Conservation (phyloP, 768 basidiomycete species). For the Rhizopogon vesiculosus region DNA sequence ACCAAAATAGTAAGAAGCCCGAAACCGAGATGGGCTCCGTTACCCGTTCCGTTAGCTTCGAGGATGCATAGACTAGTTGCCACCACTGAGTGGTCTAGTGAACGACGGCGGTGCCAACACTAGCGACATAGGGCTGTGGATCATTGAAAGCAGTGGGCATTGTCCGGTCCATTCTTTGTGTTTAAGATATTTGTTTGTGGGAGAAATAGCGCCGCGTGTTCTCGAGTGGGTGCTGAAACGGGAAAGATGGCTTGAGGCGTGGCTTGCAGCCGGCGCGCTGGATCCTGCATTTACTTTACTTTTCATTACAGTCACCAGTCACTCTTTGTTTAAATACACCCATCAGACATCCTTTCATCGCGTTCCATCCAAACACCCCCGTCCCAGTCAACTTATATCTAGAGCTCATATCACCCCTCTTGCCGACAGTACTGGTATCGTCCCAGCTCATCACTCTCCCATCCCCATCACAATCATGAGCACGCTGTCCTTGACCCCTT, state of each 20-base stretch:
- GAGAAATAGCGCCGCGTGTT: constrained; percentile 3
- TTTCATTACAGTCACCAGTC: background rate
- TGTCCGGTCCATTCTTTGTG: background rate
- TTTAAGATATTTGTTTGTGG: background rate
- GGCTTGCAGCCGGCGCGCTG: constrained; percentile 1
- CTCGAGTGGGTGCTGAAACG: background rate
- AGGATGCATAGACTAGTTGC: background rate
- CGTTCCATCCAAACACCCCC: background rate
- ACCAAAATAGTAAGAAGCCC: background rate
- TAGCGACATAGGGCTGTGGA: background rate
- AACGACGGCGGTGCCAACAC: background rate
- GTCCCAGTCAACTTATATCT: background rate
- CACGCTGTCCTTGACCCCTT: background rate
- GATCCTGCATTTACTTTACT: background rate
- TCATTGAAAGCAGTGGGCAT: background rate
- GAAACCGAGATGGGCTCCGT: background rate
- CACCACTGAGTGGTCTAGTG: background rate
- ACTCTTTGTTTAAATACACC: background rate
- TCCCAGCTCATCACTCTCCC: background rate
- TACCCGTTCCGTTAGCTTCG: background rate
- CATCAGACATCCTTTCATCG: constrained; percentile 1
- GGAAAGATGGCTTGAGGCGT: constrained; percentile 1
- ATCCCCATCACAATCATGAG: background rate
- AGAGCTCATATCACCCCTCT: background rate
- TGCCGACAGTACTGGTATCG: background rate